Base-by-base conservation (phyloP, 2,329 filamentous ascomycete species). In the Colletotrichum limetticola region DNA sequence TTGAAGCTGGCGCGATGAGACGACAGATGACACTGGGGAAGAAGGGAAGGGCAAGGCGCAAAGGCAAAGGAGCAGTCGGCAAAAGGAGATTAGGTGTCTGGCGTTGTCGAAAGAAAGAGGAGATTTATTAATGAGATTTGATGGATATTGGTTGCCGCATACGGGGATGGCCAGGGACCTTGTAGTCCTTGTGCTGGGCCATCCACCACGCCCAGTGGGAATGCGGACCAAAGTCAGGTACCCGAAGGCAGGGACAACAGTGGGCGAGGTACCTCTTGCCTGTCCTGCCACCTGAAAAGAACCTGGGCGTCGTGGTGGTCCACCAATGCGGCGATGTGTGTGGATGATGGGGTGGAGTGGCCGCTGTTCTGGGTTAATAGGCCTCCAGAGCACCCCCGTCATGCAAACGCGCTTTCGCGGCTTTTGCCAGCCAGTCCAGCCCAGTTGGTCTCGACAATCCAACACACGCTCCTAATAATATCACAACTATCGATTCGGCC, bases 71-170 rank as follows among this genome's bases (percentile, higher is more conserved):
- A 42, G 28, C 60, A 24, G 35, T 56, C 37, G 46, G 66, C 49
- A 60, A 72, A 72, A 70, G 61, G 66, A 70, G 60, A 66, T 49
- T 35, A 16, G 32, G 16, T 28, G 66, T 65, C 58, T 46, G 60
- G 60, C 37, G 60, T 61, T 35, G 59, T 49, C 28, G 56, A 61
- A 70, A 72, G 71, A 61, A 32, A 64, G 71, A 70, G 66, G 67
- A 69, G 70, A 70, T 70, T 72, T 64, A 72, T 69, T 66, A 70
- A 72, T 72, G 62, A 58, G 67, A 72, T 66, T 65, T 72, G 65
- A 63, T 63, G 59, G 66, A 64, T 71, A 72, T 70, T 70, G 66
- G 70, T 42, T 57, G 30, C 66, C 57, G 28, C 42, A 49, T 24
- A 58, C 53, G 30, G 57, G 63, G 56, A 55, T 35, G 55, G 42